A percentile compares a stretch with the other conserved stretches of the same genome.
These are phyloP conservation scores for Psidium friedrichsthalianum DNA, from an alignment of 345 rosid species.

Conservation along the genomic window DNA sequence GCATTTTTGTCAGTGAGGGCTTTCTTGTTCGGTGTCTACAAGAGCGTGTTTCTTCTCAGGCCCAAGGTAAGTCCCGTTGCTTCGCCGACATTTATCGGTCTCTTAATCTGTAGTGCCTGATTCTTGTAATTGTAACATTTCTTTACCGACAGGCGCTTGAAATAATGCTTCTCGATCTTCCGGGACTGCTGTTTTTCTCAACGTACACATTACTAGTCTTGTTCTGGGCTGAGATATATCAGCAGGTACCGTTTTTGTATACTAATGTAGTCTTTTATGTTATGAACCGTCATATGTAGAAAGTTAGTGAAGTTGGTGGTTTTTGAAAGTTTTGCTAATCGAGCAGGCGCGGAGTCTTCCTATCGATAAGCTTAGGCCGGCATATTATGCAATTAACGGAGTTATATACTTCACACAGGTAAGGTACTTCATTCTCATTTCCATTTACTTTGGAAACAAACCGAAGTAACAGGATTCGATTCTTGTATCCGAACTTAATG, in stretches of 20 bases:
- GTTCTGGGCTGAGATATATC: slow-evolving; percentile 86
- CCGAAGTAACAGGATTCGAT: not conserved
- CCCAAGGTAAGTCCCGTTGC: slow-evolving; percentile 22
- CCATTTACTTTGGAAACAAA: not conserved
- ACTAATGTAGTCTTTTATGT: not conserved
- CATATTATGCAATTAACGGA: slow-evolving; percentile 29
- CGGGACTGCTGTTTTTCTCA: slow-evolving; percentile 63
- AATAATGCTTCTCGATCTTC: slow-evolving; percentile 55
- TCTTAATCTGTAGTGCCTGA: not conserved
- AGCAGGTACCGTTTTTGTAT: slow-evolving; percentile 28
- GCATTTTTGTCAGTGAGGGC: slow-evolving; percentile 35
- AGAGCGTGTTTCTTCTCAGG: slow-evolving; percentile 27
- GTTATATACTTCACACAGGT: slow-evolving; percentile 38
- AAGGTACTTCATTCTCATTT: not conserved
- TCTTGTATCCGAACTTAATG: not conserved
- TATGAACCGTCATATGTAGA: not conserved
- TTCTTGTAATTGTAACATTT: not conserved
- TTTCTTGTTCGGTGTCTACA: slow-evolving; percentile 33
- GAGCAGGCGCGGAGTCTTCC: slow-evolving; percentile 49
- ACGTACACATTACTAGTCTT: slow-evolving; percentile 69
- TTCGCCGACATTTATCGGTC: not conserved
- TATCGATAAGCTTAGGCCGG: slow-evolving; percentile 39
- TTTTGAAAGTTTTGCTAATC: not conserved
- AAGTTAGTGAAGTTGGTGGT: not conserved
- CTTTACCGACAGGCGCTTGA: slow-evolving; percentile 22